A percentile compares a stretch with the other conserved stretches of the same genome.
Conservation (phyloP, 306 rosid species). For the Psophocarpus tetragonolobus region DNA sequence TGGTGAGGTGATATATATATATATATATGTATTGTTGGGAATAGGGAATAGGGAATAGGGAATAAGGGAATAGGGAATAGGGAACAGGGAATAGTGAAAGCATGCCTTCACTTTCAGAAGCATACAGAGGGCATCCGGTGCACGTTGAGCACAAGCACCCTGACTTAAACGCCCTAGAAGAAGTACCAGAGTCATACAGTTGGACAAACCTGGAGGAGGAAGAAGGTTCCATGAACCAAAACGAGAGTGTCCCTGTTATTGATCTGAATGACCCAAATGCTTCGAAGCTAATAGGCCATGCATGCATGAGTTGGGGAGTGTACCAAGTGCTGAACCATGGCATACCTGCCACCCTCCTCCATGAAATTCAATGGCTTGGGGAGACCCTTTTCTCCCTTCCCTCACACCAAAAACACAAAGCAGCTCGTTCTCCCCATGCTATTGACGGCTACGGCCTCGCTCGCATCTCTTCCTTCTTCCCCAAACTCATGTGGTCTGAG, state of each 20-base stretch:
- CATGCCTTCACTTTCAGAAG: conserved; percentile 86
- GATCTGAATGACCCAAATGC: conserved; percentile 74
- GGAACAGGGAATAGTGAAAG: too few species aligned
- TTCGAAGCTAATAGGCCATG: conserved; percentile 52
- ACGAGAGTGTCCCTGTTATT: conserved; percentile 53
- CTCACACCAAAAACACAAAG: conserved; percentile 59
- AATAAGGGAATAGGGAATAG: too few species aligned
- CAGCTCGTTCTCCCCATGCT: conserved; percentile 70
- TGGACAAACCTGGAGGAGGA: conserved; percentile 55
- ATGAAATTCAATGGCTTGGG: conserved; percentile 47
- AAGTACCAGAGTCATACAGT: conserved; percentile 77
- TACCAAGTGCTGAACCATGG: conserved; percentile 80
- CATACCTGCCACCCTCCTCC: conserved; percentile 47
- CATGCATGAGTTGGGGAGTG: conserved; percentile 88
- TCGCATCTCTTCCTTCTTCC: conserved; percentile 86
- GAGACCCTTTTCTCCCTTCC: conserved; percentile 70
- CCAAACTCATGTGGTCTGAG: conserved; percentile 96
- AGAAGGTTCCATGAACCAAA: too few species aligned
- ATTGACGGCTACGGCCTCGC: conserved; percentile 80
- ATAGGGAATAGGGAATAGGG: too few species aligned
- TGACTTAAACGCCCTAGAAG: conserved; percentile 66
- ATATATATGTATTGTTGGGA: too few species aligned
- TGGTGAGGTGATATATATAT: too few species aligned
- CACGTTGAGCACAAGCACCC: conserved; percentile 55
- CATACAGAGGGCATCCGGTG: conserved; percentile 60